Evolutionary conservation across 768 basidiomycete genomes (phyloP), one percentile per base, ranked within the genome.

Genomic region (Trametes cinnabarina): DNA sequence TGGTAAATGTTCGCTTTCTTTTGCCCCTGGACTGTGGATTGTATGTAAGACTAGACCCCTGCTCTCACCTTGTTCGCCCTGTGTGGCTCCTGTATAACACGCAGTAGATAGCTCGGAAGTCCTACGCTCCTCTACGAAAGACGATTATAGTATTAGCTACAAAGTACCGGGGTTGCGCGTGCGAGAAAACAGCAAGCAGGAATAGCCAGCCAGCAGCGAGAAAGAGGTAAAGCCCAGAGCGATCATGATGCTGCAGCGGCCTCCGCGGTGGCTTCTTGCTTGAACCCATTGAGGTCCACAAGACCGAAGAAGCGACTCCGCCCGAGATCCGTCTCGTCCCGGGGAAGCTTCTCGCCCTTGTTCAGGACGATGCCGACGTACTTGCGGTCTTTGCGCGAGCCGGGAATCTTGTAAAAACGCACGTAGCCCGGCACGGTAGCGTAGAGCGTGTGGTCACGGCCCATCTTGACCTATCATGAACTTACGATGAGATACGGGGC

Each of bases 361-460:
- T 86, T 80, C 25, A 90, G 79, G 8, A 92, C 92, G 32, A 99
- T 79, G 26, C 97, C 97, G 44, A 98, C 80, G 65, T 82, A 93
- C 66, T 83, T 85, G 49, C 91, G 84, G 65, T 90, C 84, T 47
- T 84, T 81, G 26, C 84, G 79, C 77, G 85, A 80, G 76, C 84
- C 85, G 56, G 86, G 88, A 70, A 84, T 77, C 71, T 86, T 88
- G 84, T 97, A 99, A 75, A 94, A 98, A 40, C 94, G 91, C 37
- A 99, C 92, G 68, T 83, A 94, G 12, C 97, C 97, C 0, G 96
- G 95, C 4, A 86, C 86, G 3, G 83, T 79, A 23, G 97, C 95
- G 68, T 88, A 98, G 53, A 99, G 79, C 1, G 97, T 98, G 74
- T 98, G 94, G 73, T 99, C 97, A 56, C 88, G 85, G 20, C 95